phyloP scores from a whole-genome alignment of 129 eudicot genomes.

The Flaveria sonorensis region DNA sequence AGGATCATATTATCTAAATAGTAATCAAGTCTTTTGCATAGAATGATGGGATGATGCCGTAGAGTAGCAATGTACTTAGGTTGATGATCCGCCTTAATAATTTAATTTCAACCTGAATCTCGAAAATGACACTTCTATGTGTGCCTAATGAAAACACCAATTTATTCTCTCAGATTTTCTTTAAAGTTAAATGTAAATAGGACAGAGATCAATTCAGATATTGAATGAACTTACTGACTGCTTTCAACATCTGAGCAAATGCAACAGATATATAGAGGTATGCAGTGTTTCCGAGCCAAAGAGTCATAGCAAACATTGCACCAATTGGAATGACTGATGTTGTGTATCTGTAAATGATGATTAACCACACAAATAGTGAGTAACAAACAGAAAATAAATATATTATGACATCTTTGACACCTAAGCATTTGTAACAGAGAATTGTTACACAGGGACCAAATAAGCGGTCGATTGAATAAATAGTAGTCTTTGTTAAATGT shows the following conservation, averaged over 20 bases:
- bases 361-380: conserved; percentile 25
- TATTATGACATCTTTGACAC: conserved; percentile 3
- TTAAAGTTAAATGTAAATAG: not conserved
- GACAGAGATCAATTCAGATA: conserved; percentile 18
- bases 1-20: not conserved
- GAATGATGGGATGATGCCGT: not conserved
- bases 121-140: not conserved
- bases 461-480: not conserved
- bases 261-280: conserved; percentile 96
- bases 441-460: not conserved
- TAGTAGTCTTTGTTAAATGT: not conserved
- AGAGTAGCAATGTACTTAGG: not conserved
- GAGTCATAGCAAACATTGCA: conserved; percentile 98
- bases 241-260: conserved; percentile 98
- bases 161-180: not conserved
- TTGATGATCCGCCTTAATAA: not conserved
- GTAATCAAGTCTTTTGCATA: not conserved
- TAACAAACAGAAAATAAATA: not conserved
- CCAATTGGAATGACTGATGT: conserved; percentile 94
- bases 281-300: conserved; percentile 99
- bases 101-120: not conserved
- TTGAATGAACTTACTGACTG: conserved; percentile 70
- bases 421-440: conserved; percentile 6
- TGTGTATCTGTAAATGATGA: conserved; percentile 51
- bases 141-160: conserved; percentile 1